Base-by-base conservation (phyloP, 768 basidiomycete genomes). In the Lactarius indigo region DNA sequence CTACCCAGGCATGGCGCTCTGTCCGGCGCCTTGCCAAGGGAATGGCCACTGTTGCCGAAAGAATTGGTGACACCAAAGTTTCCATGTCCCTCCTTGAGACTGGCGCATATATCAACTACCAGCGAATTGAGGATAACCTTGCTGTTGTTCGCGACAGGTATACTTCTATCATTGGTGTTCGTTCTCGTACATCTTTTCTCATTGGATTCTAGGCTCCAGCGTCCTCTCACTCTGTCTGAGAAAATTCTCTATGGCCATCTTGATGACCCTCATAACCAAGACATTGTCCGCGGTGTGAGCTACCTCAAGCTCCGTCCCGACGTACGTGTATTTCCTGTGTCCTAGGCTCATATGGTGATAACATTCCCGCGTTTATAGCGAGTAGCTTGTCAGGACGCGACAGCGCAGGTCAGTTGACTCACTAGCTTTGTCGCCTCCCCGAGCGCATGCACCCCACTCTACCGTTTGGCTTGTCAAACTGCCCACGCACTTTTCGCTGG, bases 181-280 rank as follows among this genome's bases (percentile, higher is more conserved):
- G 9, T 13, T 7, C 17, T 7, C 17, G 0, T 13, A 47, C 55
- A 18, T 65, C 26, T 23, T 33, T 59, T 9, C 64, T 64, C 8
- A 68, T 47, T 17, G 39, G 20, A 6, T 26, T 15, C 17, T 65
- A 96, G 95, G 76, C 82, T 97, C 72, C 85, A 89, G 73, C 91
- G 94, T 41, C 95, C 95, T 52, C 79, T 97, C 78, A 97, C 96
- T 18, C 79, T 96, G 72, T 95, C 96, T 66, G 96, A 98, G 79
- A 97, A 98, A 86, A 90, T 97, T 74, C 82, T 98, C 47, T 99
- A 99, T 78, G 97, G 97, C 64, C 97, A 99, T 82, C 85, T 98
- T 72, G 96, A 98, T 79, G 92, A 98, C 79, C 88, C 96, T 62
- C 88, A 89, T 72, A 85, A 87, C 74, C 93, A 95, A 77, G 92